Percentiles rank a stretch among this genome's conserved stretches.
Evolutionary conservation across 1,139 yeast species (phyloP).

Genomic region (Blastobotrys malaysiensis): DNA sequence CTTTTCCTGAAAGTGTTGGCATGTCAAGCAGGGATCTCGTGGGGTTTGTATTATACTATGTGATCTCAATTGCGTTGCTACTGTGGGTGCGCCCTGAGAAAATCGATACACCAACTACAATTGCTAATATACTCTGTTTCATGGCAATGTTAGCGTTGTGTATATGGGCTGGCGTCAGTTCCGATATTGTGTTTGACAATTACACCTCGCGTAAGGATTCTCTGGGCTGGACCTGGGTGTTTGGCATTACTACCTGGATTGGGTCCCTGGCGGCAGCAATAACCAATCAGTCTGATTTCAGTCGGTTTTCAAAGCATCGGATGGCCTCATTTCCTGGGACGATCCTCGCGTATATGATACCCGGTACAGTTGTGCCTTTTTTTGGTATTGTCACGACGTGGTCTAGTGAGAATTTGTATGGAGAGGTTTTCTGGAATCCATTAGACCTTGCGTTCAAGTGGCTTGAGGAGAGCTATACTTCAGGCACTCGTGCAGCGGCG

Average conservation of each 20-base stretch:
- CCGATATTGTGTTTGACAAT: slow-evolving; percentile 1
- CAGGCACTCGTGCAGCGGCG: slow-evolving; percentile 33
- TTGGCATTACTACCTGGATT: slow-evolving; percentile 23
- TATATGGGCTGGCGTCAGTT: slow-evolving; percentile 17
- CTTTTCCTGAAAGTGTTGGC: slow-evolving; percentile 29
- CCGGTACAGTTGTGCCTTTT: slow-evolving; percentile 39
- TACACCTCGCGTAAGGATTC: not conserved
- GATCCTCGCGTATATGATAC: slow-evolving; percentile 23
- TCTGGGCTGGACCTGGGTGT: slow-evolving; percentile 25
- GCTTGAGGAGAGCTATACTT: slow-evolving; percentile 16
- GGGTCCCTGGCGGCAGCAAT: slow-evolving; percentile 24
- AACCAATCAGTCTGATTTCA: slow-evolving; percentile 42
- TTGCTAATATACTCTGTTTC: slow-evolving; percentile 18
- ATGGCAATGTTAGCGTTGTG: slow-evolving; percentile 23
- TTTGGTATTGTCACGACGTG: slow-evolving; percentile 38
- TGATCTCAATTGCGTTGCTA: slow-evolving; percentile 26
- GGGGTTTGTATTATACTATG: slow-evolving; percentile 30
- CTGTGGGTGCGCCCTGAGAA: slow-evolving; percentile 28
- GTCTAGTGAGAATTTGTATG: slow-evolving; percentile 30
- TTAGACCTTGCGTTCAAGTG: slow-evolving; percentile 17
- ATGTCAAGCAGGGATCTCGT: slow-evolving; percentile 31
- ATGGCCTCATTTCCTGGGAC: slow-evolving; percentile 26
- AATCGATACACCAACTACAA: slow-evolving; percentile 18
- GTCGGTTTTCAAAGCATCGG: slow-evolving; percentile 34
- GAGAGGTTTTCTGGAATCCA: slow-evolving; percentile 20